These are phyloP conservation scores for Euphorbia neoarborescens DNA, from an alignment of 441 rosid genomes.

Conservation along the genomic window DNA sequence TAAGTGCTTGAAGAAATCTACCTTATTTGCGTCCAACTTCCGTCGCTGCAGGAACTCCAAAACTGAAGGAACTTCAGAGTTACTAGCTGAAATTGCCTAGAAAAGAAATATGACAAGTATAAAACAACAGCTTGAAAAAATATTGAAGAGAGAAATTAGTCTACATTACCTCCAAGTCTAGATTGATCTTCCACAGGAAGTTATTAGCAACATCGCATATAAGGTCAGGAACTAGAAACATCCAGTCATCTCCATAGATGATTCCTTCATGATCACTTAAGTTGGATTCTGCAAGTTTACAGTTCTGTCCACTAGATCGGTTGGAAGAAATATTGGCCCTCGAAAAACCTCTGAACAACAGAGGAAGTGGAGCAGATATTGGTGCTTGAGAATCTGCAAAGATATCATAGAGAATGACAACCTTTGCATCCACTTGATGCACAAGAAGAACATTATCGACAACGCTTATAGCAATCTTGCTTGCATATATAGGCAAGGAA, in stretches of 20 bases:
- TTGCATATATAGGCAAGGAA: slow-evolving; percentile 87
- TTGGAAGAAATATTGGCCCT: slow-evolving; percentile 42
- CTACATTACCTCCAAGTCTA: slow-evolving; percentile 78
- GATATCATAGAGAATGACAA: slow-evolving; percentile 81
- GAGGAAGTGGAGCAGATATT: slow-evolving; percentile 94
- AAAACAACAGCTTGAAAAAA: slow-evolving; percentile 4
- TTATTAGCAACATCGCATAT: slow-evolving; percentile 63
- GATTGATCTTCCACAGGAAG: slow-evolving; percentile 77
- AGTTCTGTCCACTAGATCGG: slow-evolving; percentile 41
- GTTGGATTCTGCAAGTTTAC: slow-evolving; percentile 44
- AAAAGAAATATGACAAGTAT: slow-evolving; percentile 17
- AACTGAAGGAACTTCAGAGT: slow-evolving; percentile 80
- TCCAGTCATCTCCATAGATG: slow-evolving; percentile 84
- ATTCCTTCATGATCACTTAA: slow-evolving; percentile 45
- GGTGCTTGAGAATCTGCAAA: slow-evolving; percentile 90
- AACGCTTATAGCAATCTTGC: slow-evolving; percentile 74
- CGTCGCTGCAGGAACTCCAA: slow-evolving; percentile 86
- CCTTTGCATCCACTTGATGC: slow-evolving; percentile 97
- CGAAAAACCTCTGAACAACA: slow-evolving; percentile 63
- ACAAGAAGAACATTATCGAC: slow-evolving; percentile 86
- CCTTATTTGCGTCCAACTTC: slow-evolving; percentile 89
- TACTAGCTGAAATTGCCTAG: slow-evolving; percentile 87
- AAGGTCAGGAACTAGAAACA: slow-evolving; percentile 81
- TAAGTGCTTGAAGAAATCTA: slow-evolving; percentile 7
- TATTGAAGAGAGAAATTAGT: slow-evolving; percentile 1